Evolutionary conservation across 78 protist genomes (phyloP).

Genomic region (Monosiga brevicollis): DNA sequence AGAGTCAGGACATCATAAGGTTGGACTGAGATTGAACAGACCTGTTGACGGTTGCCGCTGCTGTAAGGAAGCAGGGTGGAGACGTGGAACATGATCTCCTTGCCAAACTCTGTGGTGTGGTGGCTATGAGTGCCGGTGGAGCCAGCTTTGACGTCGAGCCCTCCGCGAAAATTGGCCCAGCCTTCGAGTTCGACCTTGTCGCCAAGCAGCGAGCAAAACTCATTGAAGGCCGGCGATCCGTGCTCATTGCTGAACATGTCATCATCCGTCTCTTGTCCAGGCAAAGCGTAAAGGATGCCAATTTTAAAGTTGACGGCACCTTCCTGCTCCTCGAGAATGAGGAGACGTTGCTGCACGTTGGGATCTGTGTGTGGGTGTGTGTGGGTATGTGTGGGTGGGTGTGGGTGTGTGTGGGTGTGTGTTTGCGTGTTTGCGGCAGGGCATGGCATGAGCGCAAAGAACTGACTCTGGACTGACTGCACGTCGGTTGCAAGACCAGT

Average conservation of each 20-base stretch:
- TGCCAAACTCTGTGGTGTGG: slow-evolving; percentile 30
- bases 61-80: slow-evolving; percentile 25
- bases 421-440: neutral
- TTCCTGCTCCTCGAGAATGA: neutral
- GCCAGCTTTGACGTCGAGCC: slow-evolving; percentile 37
- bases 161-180: slow-evolving; percentile 57
- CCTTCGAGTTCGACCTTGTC: slow-evolving; percentile 18
- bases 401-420: neutral
- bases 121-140: slow-evolving; percentile 45
- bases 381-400: neutral
- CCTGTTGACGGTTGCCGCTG: neutral
- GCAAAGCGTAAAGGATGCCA: neutral
- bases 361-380: neutral
- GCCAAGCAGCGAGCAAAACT: neutral
- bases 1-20: too few species aligned
- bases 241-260: slow-evolving; percentile 38
- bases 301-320: neutral
- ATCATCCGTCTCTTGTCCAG: slow-evolving; percentile 40
- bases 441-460: too few species aligned
- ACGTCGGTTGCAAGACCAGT: too few species aligned
- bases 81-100: slow-evolving; percentile 64
- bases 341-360: neutral
- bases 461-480: too few species aligned
- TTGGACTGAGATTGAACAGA: too few species aligned
- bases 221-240: neutral